These are phyloP conservation scores for Cryphonectria nitschkei DNA, from an alignment of 2,329 filamentous ascomycete genomes.

Conservation along the genomic window DNA sequence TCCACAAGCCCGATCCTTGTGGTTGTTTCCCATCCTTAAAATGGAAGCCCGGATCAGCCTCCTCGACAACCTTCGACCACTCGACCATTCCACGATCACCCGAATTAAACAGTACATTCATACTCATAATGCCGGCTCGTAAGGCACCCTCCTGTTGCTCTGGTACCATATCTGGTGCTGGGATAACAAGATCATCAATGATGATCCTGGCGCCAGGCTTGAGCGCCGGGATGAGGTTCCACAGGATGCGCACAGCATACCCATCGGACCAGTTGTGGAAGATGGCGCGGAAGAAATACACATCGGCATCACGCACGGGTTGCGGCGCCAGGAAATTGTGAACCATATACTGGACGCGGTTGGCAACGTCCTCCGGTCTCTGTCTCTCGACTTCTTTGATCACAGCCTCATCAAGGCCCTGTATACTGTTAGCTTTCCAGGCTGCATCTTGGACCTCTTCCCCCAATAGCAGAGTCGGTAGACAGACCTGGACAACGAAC, in stretches of 20 bases:
- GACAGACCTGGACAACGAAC: conserved; percentile 18
- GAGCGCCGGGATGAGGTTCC: conserved; percentile 37
- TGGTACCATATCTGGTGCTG: conserved; percentile 30
- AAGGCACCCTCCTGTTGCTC: neutral
- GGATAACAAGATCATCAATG: conserved; percentile 35
- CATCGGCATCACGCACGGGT: conserved; percentile 25
- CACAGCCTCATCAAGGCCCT: conserved; percentile 15
- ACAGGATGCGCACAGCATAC: conserved; percentile 39
- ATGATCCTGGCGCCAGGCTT: conserved; percentile 35
- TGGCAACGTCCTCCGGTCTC: conserved; percentile 5
- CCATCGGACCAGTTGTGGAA: conserved; percentile 42
- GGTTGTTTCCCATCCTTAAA: conserved; percentile 13
- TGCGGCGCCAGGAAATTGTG: conserved; percentile 15
- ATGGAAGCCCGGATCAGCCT: conserved; percentile 10
- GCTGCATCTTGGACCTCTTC: conserved; percentile 27
- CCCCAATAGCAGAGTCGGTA: conserved; percentile 1
- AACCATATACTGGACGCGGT: conserved; percentile 16
- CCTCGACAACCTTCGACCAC: conserved; percentile 8
- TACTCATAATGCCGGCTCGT: conserved; percentile 3
- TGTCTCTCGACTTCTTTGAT: conserved; percentile 9
- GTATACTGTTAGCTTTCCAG: conserved; percentile 30
- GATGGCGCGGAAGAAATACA: conserved; percentile 37
- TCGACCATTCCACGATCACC: conserved; percentile 15
- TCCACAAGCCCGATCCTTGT: conserved; percentile 4
- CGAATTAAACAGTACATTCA: conserved; percentile 20